phyloP scores from a whole-genome alignment of 2,329 filamentous ascomycete species.

The Neonectria coccinea region DNA sequence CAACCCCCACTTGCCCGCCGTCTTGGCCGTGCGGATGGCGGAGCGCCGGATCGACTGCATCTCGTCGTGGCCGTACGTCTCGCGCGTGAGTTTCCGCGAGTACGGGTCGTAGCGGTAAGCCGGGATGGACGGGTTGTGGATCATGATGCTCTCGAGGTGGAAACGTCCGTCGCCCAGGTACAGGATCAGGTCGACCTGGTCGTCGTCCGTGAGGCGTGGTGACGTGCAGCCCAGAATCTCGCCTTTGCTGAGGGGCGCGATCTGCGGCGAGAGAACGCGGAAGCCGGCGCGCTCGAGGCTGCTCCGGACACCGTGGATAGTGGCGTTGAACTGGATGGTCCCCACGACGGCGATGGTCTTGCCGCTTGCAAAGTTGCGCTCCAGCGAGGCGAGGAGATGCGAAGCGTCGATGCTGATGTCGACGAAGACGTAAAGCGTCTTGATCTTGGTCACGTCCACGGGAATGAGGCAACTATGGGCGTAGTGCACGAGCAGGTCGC shows the following conservation, averaged over 20 bases:
- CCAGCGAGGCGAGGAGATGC: conserved; percentile 87
- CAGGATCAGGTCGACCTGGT: conserved; percentile 79
- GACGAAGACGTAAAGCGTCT: conserved; percentile 97
- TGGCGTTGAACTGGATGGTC: conserved; percentile 99
- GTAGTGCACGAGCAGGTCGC: conserved; percentile 95
- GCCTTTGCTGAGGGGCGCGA: conserved; percentile 90
- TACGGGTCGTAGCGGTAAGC: conserved; percentile 98
- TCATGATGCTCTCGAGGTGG: conserved; percentile 98
- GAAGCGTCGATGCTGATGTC: conserved; percentile 95
- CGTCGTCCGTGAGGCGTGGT: conserved; percentile 71
- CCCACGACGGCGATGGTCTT: conserved; percentile 94
- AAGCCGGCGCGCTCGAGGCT: conserved; percentile 87
- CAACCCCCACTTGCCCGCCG: conserved; percentile 90
- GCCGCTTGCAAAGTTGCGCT: conserved; percentile 85
- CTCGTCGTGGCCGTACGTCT: conserved; percentile 91
- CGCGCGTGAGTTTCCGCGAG: conserved; percentile 88
- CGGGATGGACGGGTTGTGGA: conserved; percentile 90
- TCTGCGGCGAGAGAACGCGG: conserved; percentile 88
- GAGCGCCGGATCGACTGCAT: conserved; percentile 84
- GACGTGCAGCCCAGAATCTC: conserved; percentile 99
- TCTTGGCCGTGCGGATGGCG: conserved; percentile 80
- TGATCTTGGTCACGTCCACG: conserved; percentile 95
- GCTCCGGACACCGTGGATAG: conserved; percentile 85
- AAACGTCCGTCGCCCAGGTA: conserved; percentile 95
- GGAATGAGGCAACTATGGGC: conserved; percentile 97